Conservation (phyloP, 768 basidiomycete species). For the Naganishia onofrii region DNA sequence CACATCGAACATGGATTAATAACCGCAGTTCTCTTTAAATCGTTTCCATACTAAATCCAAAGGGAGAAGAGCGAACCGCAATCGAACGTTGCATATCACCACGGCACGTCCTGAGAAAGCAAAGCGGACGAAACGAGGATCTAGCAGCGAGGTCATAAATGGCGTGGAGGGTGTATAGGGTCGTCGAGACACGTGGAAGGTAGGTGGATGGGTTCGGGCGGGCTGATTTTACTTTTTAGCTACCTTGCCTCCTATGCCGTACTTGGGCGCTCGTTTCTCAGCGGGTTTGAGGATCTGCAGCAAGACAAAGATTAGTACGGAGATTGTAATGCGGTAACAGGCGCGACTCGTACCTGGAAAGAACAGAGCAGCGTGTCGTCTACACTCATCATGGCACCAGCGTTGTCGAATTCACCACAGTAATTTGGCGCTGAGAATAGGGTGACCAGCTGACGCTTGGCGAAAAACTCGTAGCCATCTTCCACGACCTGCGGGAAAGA, state of each 20-base stretch:
- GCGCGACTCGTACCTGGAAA: conserved; percentile 74
- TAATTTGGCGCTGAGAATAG: conserved; percentile 83
- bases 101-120: not conserved
- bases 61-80: conserved; percentile 10
- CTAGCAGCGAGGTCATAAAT: conserved; percentile 13
- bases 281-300: conserved; percentile 92
- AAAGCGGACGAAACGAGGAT: not conserved
- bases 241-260: conserved; percentile 53
- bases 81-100: not conserved
- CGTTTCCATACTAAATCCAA: conserved; percentile 22
- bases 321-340: conserved; percentile 17
- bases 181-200: conserved; percentile 12
- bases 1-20: conserved; percentile 21
- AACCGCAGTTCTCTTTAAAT: conserved; percentile 20
- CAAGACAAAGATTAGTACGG: not conserved
- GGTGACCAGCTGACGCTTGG: conserved; percentile 93
- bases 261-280: conserved; percentile 87
- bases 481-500: conserved; percentile 73
- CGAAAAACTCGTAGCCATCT: conserved; percentile 98
- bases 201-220: not conserved
- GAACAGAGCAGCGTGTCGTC: conserved; percentile 96
- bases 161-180: conserved; percentile 4
- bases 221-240: conserved; percentile 17
- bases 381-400: conserved; percentile 99
- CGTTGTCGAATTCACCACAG: conserved; percentile 83